A percentile compares a stretch with the other conserved stretches of the same genome.
These are phyloP conservation scores for Keithomyces neogunnii DNA, from an alignment of 2,329 filamentous ascomycete species.

Conservation along the genomic window DNA sequence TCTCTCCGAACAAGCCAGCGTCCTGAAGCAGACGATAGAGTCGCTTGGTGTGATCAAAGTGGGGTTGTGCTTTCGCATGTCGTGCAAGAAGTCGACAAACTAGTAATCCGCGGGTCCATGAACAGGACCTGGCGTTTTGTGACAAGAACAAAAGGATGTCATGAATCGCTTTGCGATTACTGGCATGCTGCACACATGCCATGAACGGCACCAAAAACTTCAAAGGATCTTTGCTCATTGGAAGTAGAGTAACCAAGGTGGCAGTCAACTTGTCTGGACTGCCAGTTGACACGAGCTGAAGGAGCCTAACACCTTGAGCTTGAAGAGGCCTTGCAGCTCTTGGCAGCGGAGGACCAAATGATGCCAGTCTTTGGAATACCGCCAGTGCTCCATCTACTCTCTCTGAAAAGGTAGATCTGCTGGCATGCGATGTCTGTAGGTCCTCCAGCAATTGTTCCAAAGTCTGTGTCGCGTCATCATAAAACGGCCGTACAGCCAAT, in stretches of 20 bases:
- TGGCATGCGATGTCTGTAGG: not conserved
- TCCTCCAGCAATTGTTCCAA: conserved; percentile 8
- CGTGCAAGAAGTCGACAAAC: conserved; percentile 9
- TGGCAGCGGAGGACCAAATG: conserved; percentile 8
- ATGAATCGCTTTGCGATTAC: conserved; percentile 5
- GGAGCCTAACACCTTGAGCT: conserved; percentile 15
- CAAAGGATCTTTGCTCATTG: conserved; percentile 15
- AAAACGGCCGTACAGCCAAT: not conserved
- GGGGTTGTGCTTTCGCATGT: not conserved
- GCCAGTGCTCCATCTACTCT: conserved; percentile 8
- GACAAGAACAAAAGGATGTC: conserved; percentile 9
- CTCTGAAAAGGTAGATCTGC: not conserved
- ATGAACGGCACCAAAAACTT: conserved; percentile 8
- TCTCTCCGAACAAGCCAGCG: conserved; percentile 17
- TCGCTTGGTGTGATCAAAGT: conserved; percentile 13
- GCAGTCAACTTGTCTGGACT: conserved; percentile 11
- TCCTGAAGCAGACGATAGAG: conserved; percentile 20
- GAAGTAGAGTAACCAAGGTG: conserved; percentile 14
- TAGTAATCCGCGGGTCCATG: conserved; percentile 11
- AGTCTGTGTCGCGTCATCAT: conserved; percentile 5
- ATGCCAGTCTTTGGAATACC: conserved; percentile 12
- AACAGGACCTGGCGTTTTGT: conserved; percentile 1
- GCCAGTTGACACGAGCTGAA: conserved; percentile 12
- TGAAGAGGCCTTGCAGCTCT: conserved; percentile 6
- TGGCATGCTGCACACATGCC: conserved; percentile 4